Evolutionary conservation across 352 stramenopile species (phyloP).

Genomic region (Globisporangium irregulare): DNA sequence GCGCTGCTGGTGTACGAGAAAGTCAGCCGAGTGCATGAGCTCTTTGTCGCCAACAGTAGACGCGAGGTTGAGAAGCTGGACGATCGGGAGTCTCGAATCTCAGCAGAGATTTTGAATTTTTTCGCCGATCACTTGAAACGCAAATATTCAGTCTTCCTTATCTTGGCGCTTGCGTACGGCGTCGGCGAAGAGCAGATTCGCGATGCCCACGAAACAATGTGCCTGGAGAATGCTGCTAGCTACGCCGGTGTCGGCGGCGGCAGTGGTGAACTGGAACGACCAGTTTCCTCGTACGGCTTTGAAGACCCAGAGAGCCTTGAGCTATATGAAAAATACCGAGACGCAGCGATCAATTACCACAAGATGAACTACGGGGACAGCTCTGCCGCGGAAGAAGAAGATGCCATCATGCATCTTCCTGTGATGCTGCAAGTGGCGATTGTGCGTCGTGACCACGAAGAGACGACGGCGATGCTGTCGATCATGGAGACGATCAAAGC

Average conservation of each 20-base stretch:
- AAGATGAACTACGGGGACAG: conserved; percentile 85
- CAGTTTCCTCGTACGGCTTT: conserved; percentile 63
- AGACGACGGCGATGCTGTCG: conserved; percentile 64
- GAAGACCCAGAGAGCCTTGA: conserved; percentile 72
- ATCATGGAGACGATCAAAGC: conserved; percentile 78
- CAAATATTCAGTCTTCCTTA: conserved; percentile 87
- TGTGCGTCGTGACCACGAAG: conserved; percentile 66
- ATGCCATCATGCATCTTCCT: conserved; percentile 88
- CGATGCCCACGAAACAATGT: conserved; percentile 80
- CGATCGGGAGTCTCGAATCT: conserved; percentile 35
- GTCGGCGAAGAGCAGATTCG: conserved; percentile 79
- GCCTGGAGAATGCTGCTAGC: conserved; percentile 67
- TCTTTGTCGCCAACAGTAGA: conserved; percentile 77
- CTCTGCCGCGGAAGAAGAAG: conserved; percentile 77
- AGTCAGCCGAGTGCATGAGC: conserved; percentile 83
- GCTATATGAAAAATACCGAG: conserved; percentile 84
- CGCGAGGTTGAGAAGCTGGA: conserved; percentile 68
- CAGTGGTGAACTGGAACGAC: conserved; percentile 49
- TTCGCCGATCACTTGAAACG: conserved; percentile 84
- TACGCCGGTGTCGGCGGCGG: conserved; percentile 73
- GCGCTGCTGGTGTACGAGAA: conserved; percentile 88
- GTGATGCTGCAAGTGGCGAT: conserved; percentile 84
- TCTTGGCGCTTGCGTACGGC: conserved; percentile 72
- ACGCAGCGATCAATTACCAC: conserved; percentile 78
- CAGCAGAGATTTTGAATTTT: conserved; percentile 71